These are phyloP conservation scores for Fusarium sp. DNA, from an alignment of 2,329 filamentous ascomycete species.

Conservation along the genomic window DNA sequence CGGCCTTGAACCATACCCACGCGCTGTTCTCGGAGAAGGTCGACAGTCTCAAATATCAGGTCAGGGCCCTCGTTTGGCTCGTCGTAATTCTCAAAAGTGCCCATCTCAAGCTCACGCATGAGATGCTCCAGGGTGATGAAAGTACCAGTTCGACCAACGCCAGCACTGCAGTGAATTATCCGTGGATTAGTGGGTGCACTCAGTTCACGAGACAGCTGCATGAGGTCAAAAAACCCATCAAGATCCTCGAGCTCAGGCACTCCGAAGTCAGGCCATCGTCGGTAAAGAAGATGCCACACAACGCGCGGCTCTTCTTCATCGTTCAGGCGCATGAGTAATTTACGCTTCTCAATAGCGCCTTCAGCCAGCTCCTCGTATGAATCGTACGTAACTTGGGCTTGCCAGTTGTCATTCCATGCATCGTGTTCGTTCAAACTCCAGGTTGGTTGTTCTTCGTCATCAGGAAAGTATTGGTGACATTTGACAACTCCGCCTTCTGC, in stretches of 20 bases:
- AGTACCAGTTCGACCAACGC: slow-evolving; percentile 92
- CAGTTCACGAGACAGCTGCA: slow-evolving; percentile 71
- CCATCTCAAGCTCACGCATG: slow-evolving; percentile 81
- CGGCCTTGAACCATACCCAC: slow-evolving; percentile 96
- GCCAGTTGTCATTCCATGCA: slow-evolving; percentile 73
- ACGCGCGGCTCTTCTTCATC: slow-evolving; percentile 63
- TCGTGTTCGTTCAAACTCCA: slow-evolving; percentile 71
- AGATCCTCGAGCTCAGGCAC: slow-evolving; percentile 78
- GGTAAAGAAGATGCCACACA: slow-evolving; percentile 88
- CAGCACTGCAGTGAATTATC: slow-evolving; percentile 88
- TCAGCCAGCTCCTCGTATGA: slow-evolving; percentile 65
- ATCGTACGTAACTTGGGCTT: slow-evolving; percentile 76
- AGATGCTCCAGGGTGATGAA: slow-evolving; percentile 97
- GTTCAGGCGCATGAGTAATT: slow-evolving; percentile 69
- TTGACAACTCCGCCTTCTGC: slow-evolving; percentile 82
- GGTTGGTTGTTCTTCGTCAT: slow-evolving; percentile 62
- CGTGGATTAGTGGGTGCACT: slow-evolving; percentile 72
- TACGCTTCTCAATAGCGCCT: slow-evolving; percentile 77
- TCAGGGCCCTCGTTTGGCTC: slow-evolving; percentile 59
- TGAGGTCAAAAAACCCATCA: slow-evolving; percentile 74
- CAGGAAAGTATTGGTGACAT: slow-evolving; percentile 89
- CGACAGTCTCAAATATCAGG: slow-evolving; percentile 81
- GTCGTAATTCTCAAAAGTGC: slow-evolving; percentile 68
- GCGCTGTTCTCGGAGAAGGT: slow-evolving; percentile 84
- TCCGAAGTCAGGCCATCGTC: slow-evolving; percentile 89